Base-by-base conservation (phyloP, 768 basidiomycete species). In the Leccinum rimulosum region DNA sequence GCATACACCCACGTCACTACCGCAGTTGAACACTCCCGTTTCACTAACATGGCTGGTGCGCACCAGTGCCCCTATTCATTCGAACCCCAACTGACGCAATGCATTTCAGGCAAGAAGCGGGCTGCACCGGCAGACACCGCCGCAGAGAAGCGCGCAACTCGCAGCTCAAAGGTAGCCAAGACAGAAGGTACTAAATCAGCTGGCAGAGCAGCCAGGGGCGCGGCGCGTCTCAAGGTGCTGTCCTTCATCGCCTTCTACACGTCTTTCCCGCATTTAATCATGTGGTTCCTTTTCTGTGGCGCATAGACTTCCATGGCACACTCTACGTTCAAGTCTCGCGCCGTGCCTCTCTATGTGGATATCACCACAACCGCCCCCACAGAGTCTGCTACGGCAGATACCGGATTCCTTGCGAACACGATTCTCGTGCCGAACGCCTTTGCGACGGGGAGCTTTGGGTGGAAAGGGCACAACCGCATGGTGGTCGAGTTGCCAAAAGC, bases 371-470 rank as follows among this genome's bases (percentile, higher is more conserved):
- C 87, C 2, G 82, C 83, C 10, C 85, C 85, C 15, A 70, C 70
- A 15, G 72, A 70, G 19, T 61, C 75, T 11, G 64, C 67, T 5
- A 65, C 74, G 4, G 72, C 69, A 4, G 90, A 91, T 71, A 77
- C 83, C 28, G 89, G 88, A 10, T 79, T 82, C 68, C 76, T 91
- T 61, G 83, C 82, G 15, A 79, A 74, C 45, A 69, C 85, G 22
- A 80, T 81, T 0, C 77, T 91, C 7, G 63, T 79, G 4, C 83
- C 91, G 2, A 80, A 73, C 58, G 76, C 81, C 40, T 91, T 93
- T 72, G 66, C 76, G 14, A 91, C 89, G 0, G 89, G 91, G 11
- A 89, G 88, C 68, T 91, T 88, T 69, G 91, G 92, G 17, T 93
- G 91, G 91, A 93, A 91, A 70, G 91, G 87, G 2, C 82, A 73